Percentiles rank a stretch among this genome's conserved stretches.
These are phyloP conservation scores for Sclerotinia nivalis DNA, from an alignment of 2,329 filamentous ascomycete genomes.

Conservation along the genomic window DNA sequence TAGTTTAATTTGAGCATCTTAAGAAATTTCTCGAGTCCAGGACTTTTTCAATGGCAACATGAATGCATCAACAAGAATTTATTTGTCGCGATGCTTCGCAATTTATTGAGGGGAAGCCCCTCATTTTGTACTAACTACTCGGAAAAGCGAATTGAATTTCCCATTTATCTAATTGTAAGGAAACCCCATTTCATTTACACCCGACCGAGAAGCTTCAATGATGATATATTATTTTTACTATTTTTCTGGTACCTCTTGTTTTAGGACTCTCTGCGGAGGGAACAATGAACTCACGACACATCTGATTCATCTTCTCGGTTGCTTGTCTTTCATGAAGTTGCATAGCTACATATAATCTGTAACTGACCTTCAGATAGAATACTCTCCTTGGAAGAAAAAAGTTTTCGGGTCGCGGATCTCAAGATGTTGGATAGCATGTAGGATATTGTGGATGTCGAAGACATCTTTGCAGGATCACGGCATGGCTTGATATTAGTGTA, in stretches of 20 bases:
- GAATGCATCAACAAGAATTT: not conserved
- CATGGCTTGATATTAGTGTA: not conserved
- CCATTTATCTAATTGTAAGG: conserved; percentile 13
- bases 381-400: not conserved
- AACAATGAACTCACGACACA: conserved; percentile 81
- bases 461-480: not conserved
- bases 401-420: not conserved
- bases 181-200: not conserved
- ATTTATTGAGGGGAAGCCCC: not conserved
- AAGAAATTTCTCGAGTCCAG: conserved; percentile 17
- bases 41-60: not conserved
- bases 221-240: conserved; percentile 68
- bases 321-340: not conserved
- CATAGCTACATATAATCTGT: not conserved
- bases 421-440: not conserved
- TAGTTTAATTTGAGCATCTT: not conserved
- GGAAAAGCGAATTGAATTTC: not conserved
- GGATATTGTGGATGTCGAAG: not conserved
- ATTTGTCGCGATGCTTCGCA: not conserved
- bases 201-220: conserved; percentile 48
- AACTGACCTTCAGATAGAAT: conserved; percentile 9
- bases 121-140: not conserved
- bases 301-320: conserved; percentile 58
- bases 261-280: conserved; percentile 63
- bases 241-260: conserved; percentile 99